phyloP scores from a whole-genome alignment of 2,329 filamentous ascomycete genomes.

The Mariannaea elegans region DNA sequence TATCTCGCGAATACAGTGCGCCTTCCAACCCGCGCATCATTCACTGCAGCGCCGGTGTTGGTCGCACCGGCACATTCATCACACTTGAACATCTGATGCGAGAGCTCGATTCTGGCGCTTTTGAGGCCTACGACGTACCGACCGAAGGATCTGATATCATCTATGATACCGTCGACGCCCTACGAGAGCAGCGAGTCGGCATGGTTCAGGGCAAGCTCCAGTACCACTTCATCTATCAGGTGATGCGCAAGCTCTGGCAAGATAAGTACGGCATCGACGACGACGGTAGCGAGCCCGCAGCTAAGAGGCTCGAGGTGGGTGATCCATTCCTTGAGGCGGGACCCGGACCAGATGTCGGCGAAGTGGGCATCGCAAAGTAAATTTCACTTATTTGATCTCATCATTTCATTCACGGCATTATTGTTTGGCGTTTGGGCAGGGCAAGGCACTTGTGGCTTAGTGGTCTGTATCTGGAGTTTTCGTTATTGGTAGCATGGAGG shows the following conservation, averaged over 20 bases:
- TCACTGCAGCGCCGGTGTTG: slow-evolving; percentile 91
- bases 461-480: background rate
- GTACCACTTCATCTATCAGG: slow-evolving; percentile 88
- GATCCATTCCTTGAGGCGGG: slow-evolving; percentile 51
- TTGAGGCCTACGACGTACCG: slow-evolving; percentile 58
- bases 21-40: slow-evolving; percentile 75
- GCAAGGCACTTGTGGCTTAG: background rate
- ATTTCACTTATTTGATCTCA: background rate
- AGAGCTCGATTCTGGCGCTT: slow-evolving; percentile 79
- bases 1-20: slow-evolving; percentile 68
- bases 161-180: slow-evolving; percentile 78
- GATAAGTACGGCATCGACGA: slow-evolving; percentile 64
- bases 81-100: slow-evolving; percentile 90
- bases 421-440: slow-evolving; percentile 6
- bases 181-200: slow-evolving; percentile 87
- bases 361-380: slow-evolving; percentile 24
- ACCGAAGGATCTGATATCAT: slow-evolving; percentile 68
- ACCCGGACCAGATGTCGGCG: slow-evolving; percentile 24
- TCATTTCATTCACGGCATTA: background rate
- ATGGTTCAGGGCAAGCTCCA: slow-evolving; percentile 95
- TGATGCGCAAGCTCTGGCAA: slow-evolving; percentile 78
- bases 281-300: slow-evolving; percentile 55
- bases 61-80: slow-evolving; percentile 94
- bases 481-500: background rate
- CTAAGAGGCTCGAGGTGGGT: slow-evolving; percentile 62